Evolutionary conservation across 176 grass and related monocot genomes (phyloP), one percentile per base, ranked within the genome.

Genomic region (Metroxylon sagu): DNA sequence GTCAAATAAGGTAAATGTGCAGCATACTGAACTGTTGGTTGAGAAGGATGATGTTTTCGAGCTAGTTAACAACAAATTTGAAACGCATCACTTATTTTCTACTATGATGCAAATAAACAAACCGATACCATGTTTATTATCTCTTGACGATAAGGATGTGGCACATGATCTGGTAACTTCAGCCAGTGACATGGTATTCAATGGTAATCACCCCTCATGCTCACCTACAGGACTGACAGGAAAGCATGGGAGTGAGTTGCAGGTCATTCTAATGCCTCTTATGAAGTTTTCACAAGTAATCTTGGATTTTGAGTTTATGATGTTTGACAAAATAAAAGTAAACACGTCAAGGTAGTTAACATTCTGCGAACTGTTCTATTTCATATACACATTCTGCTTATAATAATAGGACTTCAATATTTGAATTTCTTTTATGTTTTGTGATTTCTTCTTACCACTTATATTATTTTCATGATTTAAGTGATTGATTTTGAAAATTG

Each of bases 321-420:
- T 49, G 28, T 72, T 54, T 23, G 15, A 21, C 16, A 90, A 54
- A 67, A 60, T 78, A 63, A 59, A 30, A 68, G 62, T 17, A 64
- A 66, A 75, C 66, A 74, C 55, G 16, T 19, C 28, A 48, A 91
- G 87, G 87, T 86, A 79, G 55, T 60, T 55, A 15, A 16, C 18
- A 53, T 49, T 66, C 26, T 29, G 10, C 17, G 3, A 5, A 23
- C 14, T 43, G 35, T 43, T 43, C 35, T 43, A 2, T 43, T 43
- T 43, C 10, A 43, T 43, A 10, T 43, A 12, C 1, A 12, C 2
- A 43, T 43, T 1, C 35, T 12, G 35, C 8, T 12, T 43, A 43
- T 43, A 43, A 14, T 12, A 43, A 10, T 10, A 14, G 35, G 12
- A 43, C 12, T 2, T 43, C 10, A 43, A 43, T n/a, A 43, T 43